Conservation (phyloP, 257 asterid species). For the Marsdenia floribunda region DNA sequence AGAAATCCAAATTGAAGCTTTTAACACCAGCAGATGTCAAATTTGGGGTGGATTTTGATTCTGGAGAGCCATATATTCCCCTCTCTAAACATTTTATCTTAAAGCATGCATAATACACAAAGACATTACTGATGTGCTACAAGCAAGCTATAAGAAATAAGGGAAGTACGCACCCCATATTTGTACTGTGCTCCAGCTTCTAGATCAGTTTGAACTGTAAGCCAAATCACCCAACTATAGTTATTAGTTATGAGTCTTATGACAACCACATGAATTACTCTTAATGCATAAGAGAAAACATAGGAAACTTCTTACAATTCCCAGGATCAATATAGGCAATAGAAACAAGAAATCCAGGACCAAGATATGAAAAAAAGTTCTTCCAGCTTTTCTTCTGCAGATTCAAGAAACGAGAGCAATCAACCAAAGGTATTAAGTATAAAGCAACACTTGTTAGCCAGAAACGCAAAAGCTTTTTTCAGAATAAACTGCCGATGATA, state of each 20-base stretch:
- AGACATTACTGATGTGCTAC: background rate
- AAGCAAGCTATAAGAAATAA: background rate
- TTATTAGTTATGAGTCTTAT: background rate
- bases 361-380: slow-evolving; percentile 77
- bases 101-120: background rate
- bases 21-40: background rate
- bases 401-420: background rate
- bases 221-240: slow-evolving; percentile 7
- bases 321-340: slow-evolving; percentile 99
- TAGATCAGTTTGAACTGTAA: slow-evolving; percentile 85
- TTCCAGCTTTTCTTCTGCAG: slow-evolving; percentile 84
- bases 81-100: background rate
- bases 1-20: background rate
- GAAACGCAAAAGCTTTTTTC: background rate
- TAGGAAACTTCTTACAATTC: slow-evolving; percentile 53
- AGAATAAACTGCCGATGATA: background rate
- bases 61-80: background rate
- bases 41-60: background rate
- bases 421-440: background rate
- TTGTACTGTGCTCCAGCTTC: slow-evolving; percentile 93
- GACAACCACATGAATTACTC: background rate
- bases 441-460: background rate
- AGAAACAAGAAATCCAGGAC: slow-evolving; percentile 98
- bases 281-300: background rate
- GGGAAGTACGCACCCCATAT: slow-evolving; percentile 64